Base-by-base conservation (phyloP, 805 yeast species). In the Phaffomyces thermotolerans region DNA sequence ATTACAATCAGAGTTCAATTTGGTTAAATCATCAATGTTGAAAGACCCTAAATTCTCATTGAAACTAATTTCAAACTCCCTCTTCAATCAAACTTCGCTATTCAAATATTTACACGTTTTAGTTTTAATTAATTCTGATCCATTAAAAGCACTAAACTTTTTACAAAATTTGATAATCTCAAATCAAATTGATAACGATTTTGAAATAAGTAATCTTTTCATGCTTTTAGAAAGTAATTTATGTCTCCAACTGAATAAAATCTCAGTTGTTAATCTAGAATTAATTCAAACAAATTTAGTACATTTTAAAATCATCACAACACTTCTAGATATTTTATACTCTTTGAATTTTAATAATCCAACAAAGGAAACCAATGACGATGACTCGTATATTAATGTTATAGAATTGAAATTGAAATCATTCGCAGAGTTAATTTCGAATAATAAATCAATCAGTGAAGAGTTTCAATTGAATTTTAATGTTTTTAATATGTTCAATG, bases 131-230 rank as follows among this genome's bases (percentile, higher is more conserved):
- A 41, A 38, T n/a, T 8, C 22, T 20, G 46, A 49, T 13, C 43
- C 45, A 22, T n/a, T 8, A 1, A 35, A 40, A 18, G 46, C 49
- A 13, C 22, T 49, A 23, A 22, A 32, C 4, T 40, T 20, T 13
- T 33, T 49, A n/a, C 44, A 35, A 29, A 8, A 36, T 24, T 18
- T 41, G 22, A 27, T 38, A 15, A 14, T 33, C 1, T 34, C 34
- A 36, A 24, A 15, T 20, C 37, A 40, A 17, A n/a, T 36, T 13
- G 43, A 39, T 13, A 24, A 25, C 3, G 39, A 45, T 25, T 8
- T 30, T 7, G 45, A 45, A 42, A 33, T 45, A 3, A 22, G 18
- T 9, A 42, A 45, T 30, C 37, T 45, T 18, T 42, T 45, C 34
- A 27, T 25, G 23, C 36, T 45, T n/a, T 23, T 39, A 24, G 48